Evolutionary conservation across 1,284 basidiomycete genomes (phyloP).

Genomic region (Irpex rosettiformis): DNA sequence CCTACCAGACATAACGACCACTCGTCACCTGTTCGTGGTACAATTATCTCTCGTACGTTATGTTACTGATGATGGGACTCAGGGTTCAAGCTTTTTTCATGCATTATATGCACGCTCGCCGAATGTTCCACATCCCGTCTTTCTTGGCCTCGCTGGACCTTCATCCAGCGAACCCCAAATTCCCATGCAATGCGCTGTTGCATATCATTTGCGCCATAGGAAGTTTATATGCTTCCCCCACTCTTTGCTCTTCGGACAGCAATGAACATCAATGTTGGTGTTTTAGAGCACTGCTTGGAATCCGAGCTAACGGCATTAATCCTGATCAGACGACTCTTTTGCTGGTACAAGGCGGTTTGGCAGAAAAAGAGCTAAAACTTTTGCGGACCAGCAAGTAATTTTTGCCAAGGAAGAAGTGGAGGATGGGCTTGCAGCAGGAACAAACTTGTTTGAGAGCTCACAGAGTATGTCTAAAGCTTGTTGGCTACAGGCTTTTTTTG

Average conservation of each 20-base stretch:
- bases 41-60: not conserved
- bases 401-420: constrained; percentile 48
- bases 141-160: constrained; percentile 59
- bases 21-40: constrained; percentile 51
- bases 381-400: constrained; percentile 60
- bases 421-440: constrained; percentile 43
- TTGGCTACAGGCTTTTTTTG: not conserved
- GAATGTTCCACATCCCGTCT: constrained; percentile 54
- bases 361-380: constrained; percentile 42
- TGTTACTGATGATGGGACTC: constrained; percentile 2
- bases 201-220: constrained; percentile 73
- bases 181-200: constrained; percentile 60
- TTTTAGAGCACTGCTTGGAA: not conserved
- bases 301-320: not conserved
- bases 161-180: constrained; percentile 59
- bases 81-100: constrained; percentile 69
- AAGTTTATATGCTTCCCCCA: constrained; percentile 49
- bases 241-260: constrained; percentile 45
- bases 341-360: constrained; percentile 16
- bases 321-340: not conserved
- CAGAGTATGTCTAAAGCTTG: constrained; percentile 49
- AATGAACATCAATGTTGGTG: constrained; percentile 20
- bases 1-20: constrained; percentile 50
- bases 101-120: constrained; percentile 62
- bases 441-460: constrained; percentile 51